These are phyloP conservation scores for Phialophora macrospora DNA, from an alignment of 2,329 filamentous ascomycete genomes.

Conservation along the genomic window DNA sequence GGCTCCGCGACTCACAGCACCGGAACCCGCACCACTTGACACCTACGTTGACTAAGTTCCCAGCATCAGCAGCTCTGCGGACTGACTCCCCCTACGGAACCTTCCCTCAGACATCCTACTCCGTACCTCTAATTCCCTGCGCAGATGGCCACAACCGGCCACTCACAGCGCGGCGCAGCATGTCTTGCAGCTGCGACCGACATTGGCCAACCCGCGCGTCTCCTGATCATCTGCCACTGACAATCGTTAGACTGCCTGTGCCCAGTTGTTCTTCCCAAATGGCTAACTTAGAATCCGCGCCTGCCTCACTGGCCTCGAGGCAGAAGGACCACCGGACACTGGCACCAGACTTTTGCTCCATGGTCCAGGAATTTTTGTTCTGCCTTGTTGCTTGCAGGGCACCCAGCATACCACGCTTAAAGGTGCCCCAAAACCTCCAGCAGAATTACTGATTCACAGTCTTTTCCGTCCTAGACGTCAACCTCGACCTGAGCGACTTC, in stretches of 20 bases:
- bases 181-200: slow-evolving; percentile 37
- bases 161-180: slow-evolving; percentile 36
- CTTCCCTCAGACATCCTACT: slow-evolving; percentile 27
- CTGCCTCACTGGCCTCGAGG: slow-evolving; percentile 24
- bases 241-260: slow-evolving; percentile 25
- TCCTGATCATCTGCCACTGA: slow-evolving; percentile 37
- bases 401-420: slow-evolving; percentile 27
- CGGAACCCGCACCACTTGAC: slow-evolving; percentile 17
- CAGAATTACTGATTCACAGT: slow-evolving; percentile 16
- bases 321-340: slow-evolving; percentile 25
- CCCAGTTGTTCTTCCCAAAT: slow-evolving; percentile 31
- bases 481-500: not conserved
- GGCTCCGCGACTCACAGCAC: slow-evolving; percentile 14
- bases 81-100: slow-evolving; percentile 28
- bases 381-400: slow-evolving; percentile 24
- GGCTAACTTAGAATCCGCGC: slow-evolving; percentile 32
- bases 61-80: slow-evolving; percentile 18
- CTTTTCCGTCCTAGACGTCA: slow-evolving; percentile 23
- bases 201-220: slow-evolving; percentile 34
- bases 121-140: slow-evolving; percentile 21
- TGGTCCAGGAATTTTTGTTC: slow-evolving; percentile 31
- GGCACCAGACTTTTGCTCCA: slow-evolving; percentile 17
- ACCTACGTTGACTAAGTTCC: slow-evolving; percentile 7
- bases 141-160: slow-evolving; percentile 30
- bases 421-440: slow-evolving; percentile 16